Evolutionary conservation across 139 green algal genomes (phyloP), one percentile per base, ranked within the genome.

Genomic region (Nannochloris sp.): DNA sequence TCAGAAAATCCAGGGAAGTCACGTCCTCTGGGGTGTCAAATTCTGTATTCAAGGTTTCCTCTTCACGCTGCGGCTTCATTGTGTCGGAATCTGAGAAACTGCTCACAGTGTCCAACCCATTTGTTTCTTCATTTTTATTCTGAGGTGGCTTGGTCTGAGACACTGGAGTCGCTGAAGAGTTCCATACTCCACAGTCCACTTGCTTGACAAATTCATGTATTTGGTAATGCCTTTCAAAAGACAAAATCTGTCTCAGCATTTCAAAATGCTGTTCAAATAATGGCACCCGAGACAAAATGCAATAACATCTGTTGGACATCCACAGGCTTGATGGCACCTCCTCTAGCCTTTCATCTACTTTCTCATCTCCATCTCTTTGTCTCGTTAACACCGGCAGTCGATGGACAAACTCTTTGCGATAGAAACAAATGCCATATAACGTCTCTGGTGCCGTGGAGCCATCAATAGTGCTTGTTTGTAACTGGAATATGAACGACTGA

Each of bases 231-330:
- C 87, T 82, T 80, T 95, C 87, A 60, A 94, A 78, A 4, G 78
- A 82, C 49, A 95, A 64, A 3, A 95, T 75, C 45, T 77, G 84
- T 66, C 79, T 66, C 62, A 95, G 78, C n/a, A 95, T 87, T 75
- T 90, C 79, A 65, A 95, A 90, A 77, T 94, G 89, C 49, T 94
- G 80, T 5, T 71, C 68, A 69, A 96, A 96, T 70, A 96, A 95
- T 40, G 89, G 89, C 71, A 89, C 82, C 61, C 83, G 75, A 1
- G 74, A 86, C 23, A 95, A 74, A 43, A 96, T 69, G 82, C 85
- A 94, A 72, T 96, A 96, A 71, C 88, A 94, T 45, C 89, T 82
- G 2, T 84, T 86, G 3, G 89, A 87, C 1, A 82, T 56, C 20
- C 92, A 82, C 37, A 94, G 67, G 13, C 49, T 58, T 57, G 86